Evolutionary conservation across 139 green algal species (phyloP), one percentile per base, ranked within the genome.

Genomic region (Gonium pectorale): DNA sequence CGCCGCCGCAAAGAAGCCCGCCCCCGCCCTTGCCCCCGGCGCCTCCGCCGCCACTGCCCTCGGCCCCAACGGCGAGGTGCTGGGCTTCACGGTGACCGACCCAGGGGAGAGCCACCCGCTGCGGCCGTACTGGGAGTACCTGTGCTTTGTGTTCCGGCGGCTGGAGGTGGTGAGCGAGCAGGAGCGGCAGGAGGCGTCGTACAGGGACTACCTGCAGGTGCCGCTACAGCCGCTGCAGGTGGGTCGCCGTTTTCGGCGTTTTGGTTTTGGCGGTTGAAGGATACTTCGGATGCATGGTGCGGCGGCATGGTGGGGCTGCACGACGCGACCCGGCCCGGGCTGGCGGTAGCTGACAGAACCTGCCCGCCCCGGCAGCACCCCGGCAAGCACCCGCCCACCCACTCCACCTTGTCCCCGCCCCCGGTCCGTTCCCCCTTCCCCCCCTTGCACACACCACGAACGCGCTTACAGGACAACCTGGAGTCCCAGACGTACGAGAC

Each of bases 401-500:
- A n/a, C n/a, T n/a, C n/a, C n/a, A n/a, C n/a, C n/a, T n/a, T n/a
- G n/a, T n/a, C n/a, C n/a, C n/a, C n/a, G n/a, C n/a, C n/a, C n/a
- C n/a, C n/a, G n/a, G n/a, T n/a, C n/a, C 46, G 46, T 15, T 54
- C 46, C 29, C 27, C 5, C 27, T 26, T 38, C 29, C 29, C 59
- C 29, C 31, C 33, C 5, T 5, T 15, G 3, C n/a, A n/a, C n/a
- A n/a, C n/a, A n/a, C n/a, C n/a, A n/a, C n/a, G n/a, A n/a, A n/a
- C n/a, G n/a, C n/a, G n/a, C 33, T 86, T 98, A 21, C 95, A 97
- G 90, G 97, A 99, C 90, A 98, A 99, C 90, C 90, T 99, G 41
- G 97, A 99, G 89, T 94, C 85, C 37, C 89, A 93, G 44, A 99
- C 97, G 19, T 99, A 99, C 83, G 97, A 99, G 87, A 97, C 94